Evolutionary conservation across 2,329 filamentous ascomycete species (phyloP).

Genomic region (Trichoderma sp.): DNA sequence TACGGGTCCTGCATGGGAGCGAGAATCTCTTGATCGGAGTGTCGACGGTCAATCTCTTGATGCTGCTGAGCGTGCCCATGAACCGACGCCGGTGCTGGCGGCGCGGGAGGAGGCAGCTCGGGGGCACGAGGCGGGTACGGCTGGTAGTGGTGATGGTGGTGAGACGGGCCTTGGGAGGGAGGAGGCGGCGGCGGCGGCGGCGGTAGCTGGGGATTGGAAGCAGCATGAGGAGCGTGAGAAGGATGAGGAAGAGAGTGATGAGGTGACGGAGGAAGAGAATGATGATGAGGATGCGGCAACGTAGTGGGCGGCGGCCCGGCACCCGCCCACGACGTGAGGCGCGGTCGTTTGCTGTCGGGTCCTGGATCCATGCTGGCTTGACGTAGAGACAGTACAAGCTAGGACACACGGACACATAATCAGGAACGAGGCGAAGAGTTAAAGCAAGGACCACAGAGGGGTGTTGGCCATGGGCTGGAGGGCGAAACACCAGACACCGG

Average conservation of each 20-base stretch:
- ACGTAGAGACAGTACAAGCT: slow-evolving; percentile 35
- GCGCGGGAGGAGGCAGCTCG: slow-evolving; percentile 33
- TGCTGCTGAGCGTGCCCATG: slow-evolving; percentile 37
- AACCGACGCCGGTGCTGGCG: slow-evolving; percentile 30
- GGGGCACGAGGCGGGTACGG: slow-evolving; percentile 38
- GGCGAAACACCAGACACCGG: slow-evolving; percentile 26
- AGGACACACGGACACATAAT: slow-evolving; percentile 36
- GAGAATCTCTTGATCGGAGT: slow-evolving; percentile 56
- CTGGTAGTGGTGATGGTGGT: slow-evolving; percentile 37
- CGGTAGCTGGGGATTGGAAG: slow-evolving; percentile 17
- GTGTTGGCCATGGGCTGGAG: slow-evolving; percentile 32
- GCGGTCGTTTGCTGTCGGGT: slow-evolving; percentile 59
- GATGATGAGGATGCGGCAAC: slow-evolving; percentile 44
- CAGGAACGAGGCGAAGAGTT: slow-evolving; percentile 36
- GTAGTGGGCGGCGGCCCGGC: slow-evolving; percentile 49
- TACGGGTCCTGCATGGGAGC: slow-evolving; percentile 55
- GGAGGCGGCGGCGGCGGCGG: slow-evolving; percentile 32
- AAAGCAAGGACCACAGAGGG: slow-evolving; percentile 40
- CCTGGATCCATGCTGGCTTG: slow-evolving; percentile 58
- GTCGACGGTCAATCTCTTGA: slow-evolving; percentile 52
- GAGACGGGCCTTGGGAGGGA: slow-evolving; percentile 27
- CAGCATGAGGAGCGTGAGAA: slow-evolving; percentile 21
- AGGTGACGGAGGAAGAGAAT: slow-evolving; percentile 28
- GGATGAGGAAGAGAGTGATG: slow-evolving; percentile 30
- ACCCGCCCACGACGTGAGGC: slow-evolving; percentile 51